Percentiles rank a stretch among this genome's conserved stretches.
Evolutionary conservation across 371 early-diverging fungal species (phyloP).

Genomic region (Mortierella sp.): DNA sequence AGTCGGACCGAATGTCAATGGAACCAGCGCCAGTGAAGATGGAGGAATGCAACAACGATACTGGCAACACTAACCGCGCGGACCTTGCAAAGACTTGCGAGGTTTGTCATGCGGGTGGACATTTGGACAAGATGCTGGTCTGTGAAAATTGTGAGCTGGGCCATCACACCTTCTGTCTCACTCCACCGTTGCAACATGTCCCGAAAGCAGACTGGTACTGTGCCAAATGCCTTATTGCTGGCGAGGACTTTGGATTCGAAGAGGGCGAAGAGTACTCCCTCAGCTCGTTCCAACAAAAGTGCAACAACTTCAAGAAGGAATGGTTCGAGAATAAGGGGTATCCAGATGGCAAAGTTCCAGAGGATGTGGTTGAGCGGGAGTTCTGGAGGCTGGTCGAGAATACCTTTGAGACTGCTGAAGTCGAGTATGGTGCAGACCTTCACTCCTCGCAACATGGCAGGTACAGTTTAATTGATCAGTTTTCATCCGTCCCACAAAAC

Average conservation of each 20-base stretch:
- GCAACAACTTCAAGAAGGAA: slow-evolving; percentile 82
- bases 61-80: background rate
- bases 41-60: background rate
- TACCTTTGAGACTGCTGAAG: slow-evolving; percentile 88
- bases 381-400: slow-evolving; percentile 94
- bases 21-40: slow-evolving; percentile 24
- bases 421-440: slow-evolving; percentile 96
- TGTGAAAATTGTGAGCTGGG: slow-evolving; percentile 91
- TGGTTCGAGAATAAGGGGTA: slow-evolving; percentile 68
- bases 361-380: slow-evolving; percentile 89
- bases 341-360: slow-evolving; percentile 64
- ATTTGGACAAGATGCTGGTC: slow-evolving; percentile 75
- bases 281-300: slow-evolving; percentile 80
- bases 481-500: background rate
- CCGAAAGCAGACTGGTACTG: slow-evolving; percentile 91
- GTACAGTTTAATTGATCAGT: slow-evolving; percentile 44
- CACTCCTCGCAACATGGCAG: slow-evolving; percentile 92
- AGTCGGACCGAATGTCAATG: slow-evolving; percentile 32
- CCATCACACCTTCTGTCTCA: slow-evolving; percentile 85
- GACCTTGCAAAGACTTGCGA: slow-evolving; percentile 63
- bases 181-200: slow-evolving; percentile 71
- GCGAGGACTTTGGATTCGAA: slow-evolving; percentile 95
- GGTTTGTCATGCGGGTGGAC: slow-evolving; percentile 66
- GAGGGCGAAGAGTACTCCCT: slow-evolving; percentile 84
- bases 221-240: slow-evolving; percentile 78